phyloP scores from a whole-genome alignment of 1,284 basidiomycete genomes.

The Entoloma clypeatum region DNA sequence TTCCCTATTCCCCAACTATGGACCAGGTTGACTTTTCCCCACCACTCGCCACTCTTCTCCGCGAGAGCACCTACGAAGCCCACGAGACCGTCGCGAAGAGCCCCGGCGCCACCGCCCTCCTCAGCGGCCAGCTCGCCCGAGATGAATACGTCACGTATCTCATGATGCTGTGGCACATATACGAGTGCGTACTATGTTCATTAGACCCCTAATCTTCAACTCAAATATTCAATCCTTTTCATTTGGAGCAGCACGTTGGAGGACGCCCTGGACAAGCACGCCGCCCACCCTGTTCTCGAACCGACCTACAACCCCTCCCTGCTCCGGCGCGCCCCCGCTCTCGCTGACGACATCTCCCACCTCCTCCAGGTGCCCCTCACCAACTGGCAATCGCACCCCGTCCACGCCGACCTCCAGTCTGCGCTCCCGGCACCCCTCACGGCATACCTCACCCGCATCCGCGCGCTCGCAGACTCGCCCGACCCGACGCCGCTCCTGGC shows the following conservation, averaged over 20 bases:
- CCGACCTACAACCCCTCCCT: slow-evolving; percentile 71
- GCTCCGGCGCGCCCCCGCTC: slow-evolving; percentile 54
- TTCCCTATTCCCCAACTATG: slow-evolving; percentile 23
- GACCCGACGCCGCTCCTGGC: slow-evolving; percentile 63
- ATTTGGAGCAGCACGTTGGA: slow-evolving; percentile 53
- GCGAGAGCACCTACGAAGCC: slow-evolving; percentile 53
- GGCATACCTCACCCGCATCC: slow-evolving; percentile 50
- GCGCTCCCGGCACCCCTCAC: slow-evolving; percentile 48
- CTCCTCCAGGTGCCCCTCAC: slow-evolving; percentile 54
- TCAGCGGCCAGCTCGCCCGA: slow-evolving; percentile 57
- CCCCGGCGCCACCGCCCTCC: slow-evolving; percentile 55
- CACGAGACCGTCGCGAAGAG: slow-evolving; percentile 64
- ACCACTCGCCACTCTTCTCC: slow-evolving; percentile 48
- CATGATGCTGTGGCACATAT: slow-evolving; percentile 76
- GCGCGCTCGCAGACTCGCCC: slow-evolving; percentile 39
- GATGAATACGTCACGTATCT: slow-evolving; percentile 70
- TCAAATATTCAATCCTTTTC: slow-evolving; percentile 4
- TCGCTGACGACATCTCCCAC: slow-evolving; percentile 66
- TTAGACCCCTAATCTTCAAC: not conserved
- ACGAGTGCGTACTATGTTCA: slow-evolving; percentile 52
- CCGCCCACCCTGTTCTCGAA: slow-evolving; percentile 57
- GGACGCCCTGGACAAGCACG: slow-evolving; percentile 58
- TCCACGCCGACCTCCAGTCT: slow-evolving; percentile 42
- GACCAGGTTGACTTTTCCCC: slow-evolving; percentile 38
- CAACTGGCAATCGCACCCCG: slow-evolving; percentile 53